Base-by-base conservation (phyloP, 768 basidiomycete species). In the Kockovaella imperatae region DNA sequence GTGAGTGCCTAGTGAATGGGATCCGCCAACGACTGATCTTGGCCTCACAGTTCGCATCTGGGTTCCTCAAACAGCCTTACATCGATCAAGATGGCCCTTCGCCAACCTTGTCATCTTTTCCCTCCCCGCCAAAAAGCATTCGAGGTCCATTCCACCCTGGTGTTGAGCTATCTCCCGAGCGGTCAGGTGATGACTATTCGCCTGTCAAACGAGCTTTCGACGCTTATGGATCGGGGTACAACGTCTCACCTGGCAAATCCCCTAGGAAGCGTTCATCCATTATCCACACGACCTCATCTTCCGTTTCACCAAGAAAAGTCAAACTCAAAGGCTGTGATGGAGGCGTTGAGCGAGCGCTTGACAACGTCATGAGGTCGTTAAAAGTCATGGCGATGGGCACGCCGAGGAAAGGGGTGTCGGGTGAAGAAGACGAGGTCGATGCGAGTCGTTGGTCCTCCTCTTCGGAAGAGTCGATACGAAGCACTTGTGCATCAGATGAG, bases 381-480 rank as follows among this genome's bases (percentile, higher is more conserved):
- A 52, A 50, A 38, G 28, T 45, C 15, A 29, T 54, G 5, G 50
- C 54, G 0, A 48, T 56, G 29, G 50, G 45, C 20, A 54, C 62
- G 10, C 46, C 55, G 14, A 23, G 45, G 25, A 25, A 17, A 26
- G 24, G 50, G 14, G 15, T 36, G 26, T 25, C 18, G 14, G 25
- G 20, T 38, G 14, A 31, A 31, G 28, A 24, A 29, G 15, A 39
- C 18, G 25, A 41, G 21, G 30, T 4, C 36, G 49, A 59, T 34
- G 38, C 54, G 42, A 57, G 55, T 11, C 47, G 63, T 15, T 65
- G 63, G 63, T 65, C 63, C 6, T 55, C 52, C 23, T 61, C 60
- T 10, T 52, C 54, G 11, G 58, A 60, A 41, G 59, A 47, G 14
- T 48, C 45, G 15, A n/a, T n/a, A 3, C 17, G 8, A 17, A 45